phyloP scores from a whole-genome alignment of 768 basidiomycete species.

The Trametes meyenii region DNA sequence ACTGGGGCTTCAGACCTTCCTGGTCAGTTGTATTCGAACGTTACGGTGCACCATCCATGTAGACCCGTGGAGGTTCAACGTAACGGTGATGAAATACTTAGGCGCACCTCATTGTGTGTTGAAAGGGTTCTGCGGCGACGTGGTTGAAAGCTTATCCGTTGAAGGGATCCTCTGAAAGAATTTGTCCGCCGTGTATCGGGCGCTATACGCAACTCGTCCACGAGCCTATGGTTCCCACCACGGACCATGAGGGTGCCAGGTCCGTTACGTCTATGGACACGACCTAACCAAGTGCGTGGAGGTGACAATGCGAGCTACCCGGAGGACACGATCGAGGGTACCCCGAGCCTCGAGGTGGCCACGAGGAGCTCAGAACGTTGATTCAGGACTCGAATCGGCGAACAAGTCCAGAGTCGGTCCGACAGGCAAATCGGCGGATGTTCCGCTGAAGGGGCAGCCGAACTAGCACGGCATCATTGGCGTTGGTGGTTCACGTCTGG shows the following conservation, averaged over 20 bases:
- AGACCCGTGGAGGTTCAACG: too few relatives aligned
- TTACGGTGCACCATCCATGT: too few relatives aligned
- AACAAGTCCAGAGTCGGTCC: not conserved
- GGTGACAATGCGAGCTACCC: not conserved
- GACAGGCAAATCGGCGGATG: not conserved
- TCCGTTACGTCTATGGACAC: slow-evolving; percentile 1
- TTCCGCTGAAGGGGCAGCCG: not conserved
- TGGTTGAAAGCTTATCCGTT: too few relatives aligned
- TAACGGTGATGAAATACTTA: too few relatives aligned
- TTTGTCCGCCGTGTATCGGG: too few relatives aligned
- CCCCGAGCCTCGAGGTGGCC: not conserved
- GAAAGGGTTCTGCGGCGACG: too few relatives aligned
- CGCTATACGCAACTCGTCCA: not conserved
- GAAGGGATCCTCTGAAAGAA: too few relatives aligned
- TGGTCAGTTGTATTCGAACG: too few relatives aligned
- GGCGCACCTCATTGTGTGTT: too few relatives aligned
- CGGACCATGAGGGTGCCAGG: not conserved
- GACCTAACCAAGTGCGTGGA: not conserved
- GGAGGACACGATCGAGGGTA: slow-evolving; percentile 7
- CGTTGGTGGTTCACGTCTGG: not conserved
- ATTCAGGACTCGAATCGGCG: not conserved
- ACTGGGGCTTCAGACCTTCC: too few relatives aligned
- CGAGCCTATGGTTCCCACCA: not conserved
- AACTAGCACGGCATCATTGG: not conserved
- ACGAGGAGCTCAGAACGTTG: slow-evolving; percentile 2